Conservation (phyloP, 2,329 filamentous ascomycete genomes). For the Fusarium secorum region DNA sequence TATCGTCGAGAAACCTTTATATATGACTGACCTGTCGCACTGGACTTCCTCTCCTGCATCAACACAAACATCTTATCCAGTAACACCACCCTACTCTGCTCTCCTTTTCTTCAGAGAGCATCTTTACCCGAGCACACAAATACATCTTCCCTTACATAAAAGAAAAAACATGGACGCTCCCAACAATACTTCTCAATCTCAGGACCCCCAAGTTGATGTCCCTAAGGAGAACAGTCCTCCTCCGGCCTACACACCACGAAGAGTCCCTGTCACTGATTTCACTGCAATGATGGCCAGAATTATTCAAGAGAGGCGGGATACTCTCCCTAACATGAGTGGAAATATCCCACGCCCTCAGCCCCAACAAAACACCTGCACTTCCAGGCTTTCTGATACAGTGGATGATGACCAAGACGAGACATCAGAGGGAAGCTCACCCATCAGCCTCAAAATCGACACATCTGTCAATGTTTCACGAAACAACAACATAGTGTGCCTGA, state of each 20-base stretch:
- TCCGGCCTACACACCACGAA: slow-evolving; percentile 44
- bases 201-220: slow-evolving; percentile 12
- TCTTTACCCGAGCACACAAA: background rate
- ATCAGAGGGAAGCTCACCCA: slow-evolving; percentile 46
- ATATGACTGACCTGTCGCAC: slow-evolving; percentile 13
- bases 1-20: slow-evolving; percentile 19
- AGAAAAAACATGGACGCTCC: slow-evolving; percentile 26
- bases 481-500: slow-evolving; percentile 59
- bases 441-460: slow-evolving; percentile 58
- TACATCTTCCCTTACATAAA: background rate
- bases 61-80: background rate
- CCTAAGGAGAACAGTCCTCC: slow-evolving; percentile 42
- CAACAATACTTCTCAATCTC: slow-evolving; percentile 23
- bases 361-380: slow-evolving; percentile 6
- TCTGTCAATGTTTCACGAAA: slow-evolving; percentile 55
- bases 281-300: slow-evolving; percentile 24
- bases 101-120: background rate
- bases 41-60: background rate
- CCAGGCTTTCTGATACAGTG: slow-evolving; percentile 1
- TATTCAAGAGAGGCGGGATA: slow-evolving; percentile 19
- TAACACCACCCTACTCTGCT: background rate
- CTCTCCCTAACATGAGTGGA: slow-evolving; percentile 6
- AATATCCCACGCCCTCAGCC: slow-evolving; percentile 6
- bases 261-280: slow-evolving; percentile 19
- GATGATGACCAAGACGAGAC: slow-evolving; percentile 33